Evolutionary conservation across 257 asterid species (phyloP), one percentile per base, ranked within the genome.

Genomic region (Jasminum sambac): DNA sequence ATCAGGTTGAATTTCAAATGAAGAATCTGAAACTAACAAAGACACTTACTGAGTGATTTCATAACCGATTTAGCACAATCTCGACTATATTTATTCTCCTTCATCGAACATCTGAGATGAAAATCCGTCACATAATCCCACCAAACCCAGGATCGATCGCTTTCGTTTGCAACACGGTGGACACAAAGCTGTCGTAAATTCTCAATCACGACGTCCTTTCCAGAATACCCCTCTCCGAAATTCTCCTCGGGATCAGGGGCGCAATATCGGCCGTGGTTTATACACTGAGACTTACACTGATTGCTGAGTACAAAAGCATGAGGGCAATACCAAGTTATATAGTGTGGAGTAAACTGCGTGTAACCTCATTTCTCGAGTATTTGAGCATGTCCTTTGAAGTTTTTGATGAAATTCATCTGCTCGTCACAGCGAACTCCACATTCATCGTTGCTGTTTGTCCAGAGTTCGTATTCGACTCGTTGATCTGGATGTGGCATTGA

Each of bases 51-150:
- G 5, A 92, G 91, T 5, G 98, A 90, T 86, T 66, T 86, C 78
- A 92, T 81, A 78, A 92, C 96, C 61, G 84, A 76, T 74, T 80
- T 89, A 6, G 96, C 98, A 76, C 96, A 92, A 12, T 84, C 85
- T 44, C 80, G 84, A 79, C 81, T 88, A 71, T 89, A 92, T 69
- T 84, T 83, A 73, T 82, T 88, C 26, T 83, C 64, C 81, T 92
- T 92, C 98, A 92, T 92, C 5, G 98, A 88, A 44, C 96, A 90
- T 72, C 96, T 81, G 70, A 88, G 80, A 71, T 90, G 96, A 66
- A 92, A 92, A 78, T 92, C 98, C 0, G 98, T 86, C 7, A 92
- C 96, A 67, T 84, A 92, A 59, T 92, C 96, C 98, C 98, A 92
- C 96, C 96, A 92, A 66, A 84, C 84, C 98, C 98, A 90, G 0